Evolutionary conservation across 2,329 filamentous ascomycete species (phyloP).

Genomic region (Cytospora paraplurivora): DNA sequence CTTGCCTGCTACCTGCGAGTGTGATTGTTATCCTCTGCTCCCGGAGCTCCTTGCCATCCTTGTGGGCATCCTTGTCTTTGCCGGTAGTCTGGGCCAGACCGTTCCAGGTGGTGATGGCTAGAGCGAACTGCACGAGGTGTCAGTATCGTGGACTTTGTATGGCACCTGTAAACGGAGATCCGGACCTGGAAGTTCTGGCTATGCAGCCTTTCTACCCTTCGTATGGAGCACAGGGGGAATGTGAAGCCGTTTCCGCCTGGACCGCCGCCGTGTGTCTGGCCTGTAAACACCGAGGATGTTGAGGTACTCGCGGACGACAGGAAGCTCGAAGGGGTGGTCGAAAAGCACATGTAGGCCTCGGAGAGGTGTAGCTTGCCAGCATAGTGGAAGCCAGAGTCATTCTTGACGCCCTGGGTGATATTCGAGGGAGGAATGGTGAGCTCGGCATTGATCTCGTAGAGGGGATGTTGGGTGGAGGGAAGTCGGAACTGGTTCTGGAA

Average conservation of each 20-base stretch:
- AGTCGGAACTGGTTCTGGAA: constrained; percentile 97
- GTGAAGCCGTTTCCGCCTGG: constrained; percentile 96
- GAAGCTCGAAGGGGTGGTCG: constrained; percentile 88
- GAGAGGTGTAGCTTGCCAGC: constrained; percentile 90
- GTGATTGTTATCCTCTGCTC: constrained; percentile 91
- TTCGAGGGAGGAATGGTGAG: constrained; percentile 80
- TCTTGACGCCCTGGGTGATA: constrained; percentile 69
- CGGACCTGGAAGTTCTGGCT: constrained; percentile 79
- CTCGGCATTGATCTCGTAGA: constrained; percentile 96
- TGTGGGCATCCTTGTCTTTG: constrained; percentile 51
- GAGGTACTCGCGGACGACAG: constrained; percentile 75
- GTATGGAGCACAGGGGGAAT: constrained; percentile 86
- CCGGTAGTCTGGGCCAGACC: constrained; percentile 59
- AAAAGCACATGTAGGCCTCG: constrained; percentile 95
- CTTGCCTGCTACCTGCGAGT: constrained; percentile 82
- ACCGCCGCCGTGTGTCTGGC: constrained; percentile 88
- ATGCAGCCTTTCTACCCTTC: constrained; percentile 88
- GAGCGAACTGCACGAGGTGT: constrained; percentile 65
- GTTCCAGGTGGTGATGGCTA: constrained; percentile 96
- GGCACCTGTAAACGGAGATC: background rate
- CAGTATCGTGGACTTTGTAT: constrained; percentile 24
- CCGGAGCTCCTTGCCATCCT: constrained; percentile 46
- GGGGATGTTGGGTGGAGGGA: constrained; percentile 85
- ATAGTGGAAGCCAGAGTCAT: constrained; percentile 81
- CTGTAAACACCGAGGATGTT: constrained; percentile 82